Evolutionary conservation across 2,329 filamentous ascomycete genomes (phyloP).

Genomic region (Oidium heveae): DNA sequence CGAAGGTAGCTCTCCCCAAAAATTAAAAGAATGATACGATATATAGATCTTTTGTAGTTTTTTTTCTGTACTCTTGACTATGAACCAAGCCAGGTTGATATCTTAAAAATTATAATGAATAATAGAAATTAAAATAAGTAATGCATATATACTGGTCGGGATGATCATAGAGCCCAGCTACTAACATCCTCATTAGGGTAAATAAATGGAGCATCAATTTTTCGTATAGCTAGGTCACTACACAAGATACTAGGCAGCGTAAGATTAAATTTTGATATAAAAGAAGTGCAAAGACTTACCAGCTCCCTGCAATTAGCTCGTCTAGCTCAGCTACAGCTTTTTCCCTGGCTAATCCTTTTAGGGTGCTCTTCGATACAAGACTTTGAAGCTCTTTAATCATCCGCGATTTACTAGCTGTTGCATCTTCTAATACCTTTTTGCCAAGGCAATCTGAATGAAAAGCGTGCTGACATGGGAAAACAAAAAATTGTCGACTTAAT

Average conservation of each 20-base stretch:
- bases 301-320: constrained; percentile 69
- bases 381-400: constrained; percentile 68
- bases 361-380: constrained; percentile 53
- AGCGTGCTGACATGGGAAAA: constrained; percentile 93
- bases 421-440: constrained; percentile 59
- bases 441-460: constrained; percentile 93
- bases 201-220: constrained; percentile 84
- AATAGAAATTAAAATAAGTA: too few species aligned
- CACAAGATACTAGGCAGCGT: constrained; percentile 47
- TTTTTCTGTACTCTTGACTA: too few species aligned
- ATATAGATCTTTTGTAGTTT: too few species aligned
- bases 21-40: too few species aligned
- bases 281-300: constrained; percentile 26
- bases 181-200: constrained; percentile 39
- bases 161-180: constrained; percentile 39
- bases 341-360: constrained; percentile 47
- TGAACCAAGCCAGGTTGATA: too few species aligned
- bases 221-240: constrained; percentile 81
- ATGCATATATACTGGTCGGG: too few species aligned
- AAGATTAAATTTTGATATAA: background rate
- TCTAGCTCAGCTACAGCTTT: constrained; percentile 73
- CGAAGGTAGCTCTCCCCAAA: too few species aligned
- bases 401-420: constrained; percentile 48
- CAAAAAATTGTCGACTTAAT: constrained; percentile 81
- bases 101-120: too few species aligned